These are phyloP conservation scores for Hemileia vastatrix DNA, from an alignment of 1,284 basidiomycete genomes.

Conservation along the genomic window DNA sequence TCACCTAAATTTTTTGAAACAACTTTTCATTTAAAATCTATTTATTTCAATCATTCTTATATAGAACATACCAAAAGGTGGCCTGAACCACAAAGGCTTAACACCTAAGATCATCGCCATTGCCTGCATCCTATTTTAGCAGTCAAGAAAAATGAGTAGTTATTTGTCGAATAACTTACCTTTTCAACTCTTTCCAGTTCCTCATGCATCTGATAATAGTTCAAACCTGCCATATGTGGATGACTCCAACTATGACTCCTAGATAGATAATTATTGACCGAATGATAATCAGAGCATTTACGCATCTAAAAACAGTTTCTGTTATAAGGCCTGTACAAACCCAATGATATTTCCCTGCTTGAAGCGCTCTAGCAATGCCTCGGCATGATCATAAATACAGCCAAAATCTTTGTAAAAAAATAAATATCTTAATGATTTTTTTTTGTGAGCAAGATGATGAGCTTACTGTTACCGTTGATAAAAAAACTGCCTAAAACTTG, in stretches of 20 bases:
- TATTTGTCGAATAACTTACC: no score
- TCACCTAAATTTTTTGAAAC: conserved; percentile 26
- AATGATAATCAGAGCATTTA: no score
- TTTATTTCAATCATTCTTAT: neutral
- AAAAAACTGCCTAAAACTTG: conserved; percentile 8
- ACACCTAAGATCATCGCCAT: conserved; percentile 39
- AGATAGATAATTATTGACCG: no score
- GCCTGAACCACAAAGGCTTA: conserved; percentile 34
- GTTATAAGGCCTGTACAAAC: neutral
- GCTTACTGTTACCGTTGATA: conserved; percentile 13
- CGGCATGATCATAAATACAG: conserved; percentile 12
- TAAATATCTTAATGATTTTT: no score
- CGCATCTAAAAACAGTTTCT: no score
- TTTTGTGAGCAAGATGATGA: no score
- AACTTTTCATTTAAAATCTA: neutral
- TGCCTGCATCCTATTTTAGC: no score
- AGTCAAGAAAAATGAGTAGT: no score
- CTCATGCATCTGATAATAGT: conserved; percentile 1
- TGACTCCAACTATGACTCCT: conserved; percentile 21
- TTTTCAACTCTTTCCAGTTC: conserved; percentile 13
- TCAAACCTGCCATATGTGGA: conserved; percentile 3
- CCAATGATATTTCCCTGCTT: conserved; percentile 15
- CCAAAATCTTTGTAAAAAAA: no score
- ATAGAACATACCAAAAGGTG: conserved; percentile 18
- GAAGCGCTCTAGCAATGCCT: conserved; percentile 3